phyloP scores from a whole-genome alignment of 345 rosid species.

The Arabis hirsuta region DNA sequence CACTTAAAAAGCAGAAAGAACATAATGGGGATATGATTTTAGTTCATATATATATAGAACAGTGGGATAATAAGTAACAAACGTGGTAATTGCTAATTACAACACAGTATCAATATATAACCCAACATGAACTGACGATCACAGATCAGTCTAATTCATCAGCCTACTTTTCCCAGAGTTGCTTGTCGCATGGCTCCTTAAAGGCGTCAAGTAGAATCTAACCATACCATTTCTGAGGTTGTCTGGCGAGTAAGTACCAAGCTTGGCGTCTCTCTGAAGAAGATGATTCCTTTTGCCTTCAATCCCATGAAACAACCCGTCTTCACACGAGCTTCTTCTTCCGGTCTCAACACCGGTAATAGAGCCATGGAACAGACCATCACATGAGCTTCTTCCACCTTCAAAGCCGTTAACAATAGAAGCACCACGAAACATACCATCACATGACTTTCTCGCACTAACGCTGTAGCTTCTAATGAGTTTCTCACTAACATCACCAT shows the following conservation, averaged over 20 bases:
- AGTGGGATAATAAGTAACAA: conserved; percentile 35
- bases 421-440: conserved; percentile 50
- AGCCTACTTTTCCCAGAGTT: conserved; percentile 66
- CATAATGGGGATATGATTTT: conserved; percentile 21
- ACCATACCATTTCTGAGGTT: conserved; percentile 60
- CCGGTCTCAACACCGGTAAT: conserved; percentile 32
- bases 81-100: conserved; percentile 42
- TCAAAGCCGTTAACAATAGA: conserved; percentile 51
- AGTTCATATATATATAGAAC: conserved; percentile 40
- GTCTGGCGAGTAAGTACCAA: conserved; percentile 36
- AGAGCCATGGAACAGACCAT: conserved; percentile 48
- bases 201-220: conserved; percentile 72
- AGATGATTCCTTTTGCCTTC: conserved; percentile 31
- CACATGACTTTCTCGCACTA: conserved; percentile 58
- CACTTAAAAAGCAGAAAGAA: conserved; percentile 7
- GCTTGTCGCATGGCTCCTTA: conserved; percentile 56
- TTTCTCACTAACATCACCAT: conserved; percentile 61
- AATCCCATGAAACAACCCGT: conserved; percentile 38
- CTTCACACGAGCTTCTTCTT: conserved; percentile 38
- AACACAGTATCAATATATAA: conserved; percentile 28
- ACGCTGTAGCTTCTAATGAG: conserved; percentile 67
- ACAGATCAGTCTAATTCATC: conserved; percentile 39
- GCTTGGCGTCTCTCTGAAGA: conserved; percentile 30
- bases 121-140: conserved; percentile 21
- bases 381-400: conserved; percentile 49